Base-by-base conservation (phyloP, 441 rosid species). In the Hura crepitans region DNA sequence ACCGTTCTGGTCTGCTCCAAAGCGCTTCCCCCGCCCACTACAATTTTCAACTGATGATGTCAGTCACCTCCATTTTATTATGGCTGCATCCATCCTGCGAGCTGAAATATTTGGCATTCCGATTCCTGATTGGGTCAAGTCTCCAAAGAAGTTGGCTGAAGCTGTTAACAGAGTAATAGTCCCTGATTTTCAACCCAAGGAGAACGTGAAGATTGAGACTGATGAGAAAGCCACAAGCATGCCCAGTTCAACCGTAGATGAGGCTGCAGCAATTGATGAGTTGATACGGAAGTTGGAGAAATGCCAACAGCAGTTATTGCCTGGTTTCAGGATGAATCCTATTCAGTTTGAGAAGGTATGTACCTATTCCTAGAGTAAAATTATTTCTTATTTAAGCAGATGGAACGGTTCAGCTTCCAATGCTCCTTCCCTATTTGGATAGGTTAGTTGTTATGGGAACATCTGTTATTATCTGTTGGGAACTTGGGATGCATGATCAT, bases 1-100 rank as follows among this genome's bases (percentile, higher is more conserved):
- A 71, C 96, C 93, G 45, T 92, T 92, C 87, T 92, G 98, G 98
- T 92, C 98, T 14, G 97, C 97, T 59, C 97, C 98, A n/a, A 92
- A 92, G 79, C 83, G 98, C 47, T 90, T 92, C 74, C 98, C 98
- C 27, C 92, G 50, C 33, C 89, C 97, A 7, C 89, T 90, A 43
- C 83, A 81, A 81, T 87, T 90, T 82, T 90, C 96, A 23, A 72
- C 86, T 20, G 78, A 84, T 1, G 98, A 92, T 72, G 70, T 77
- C 31, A 81, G 89, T 72, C 93, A 89, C 70, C 86, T 92, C 14
- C 83, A 89, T 53, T 92, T 86, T 74, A 76, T 85, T 69, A 78
- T 80, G 80, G 86, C 98, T 20, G 89, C 93, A 54, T 83, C 98
- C 55, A 79, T 89, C 33, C 80, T 92, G 66, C 84, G 97, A 46